Evolutionary conservation across 2,329 filamentous ascomycete species (phyloP).

Genomic region (Botryotinia narcissicola): DNA sequence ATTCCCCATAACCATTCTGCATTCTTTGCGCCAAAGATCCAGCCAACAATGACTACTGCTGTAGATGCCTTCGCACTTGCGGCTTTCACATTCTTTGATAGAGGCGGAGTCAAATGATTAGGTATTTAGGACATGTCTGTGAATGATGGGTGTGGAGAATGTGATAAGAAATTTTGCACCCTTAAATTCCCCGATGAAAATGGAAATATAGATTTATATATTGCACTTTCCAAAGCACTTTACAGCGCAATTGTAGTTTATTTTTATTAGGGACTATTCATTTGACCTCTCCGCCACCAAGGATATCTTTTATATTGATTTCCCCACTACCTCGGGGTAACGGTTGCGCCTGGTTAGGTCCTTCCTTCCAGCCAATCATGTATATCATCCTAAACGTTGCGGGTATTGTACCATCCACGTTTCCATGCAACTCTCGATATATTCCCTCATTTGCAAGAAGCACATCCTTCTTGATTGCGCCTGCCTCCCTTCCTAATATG

Average conservation of each 20-base stretch:
- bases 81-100: slow-evolving; percentile 46
- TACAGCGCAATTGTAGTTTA: neutral
- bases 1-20: slow-evolving; percentile 56
- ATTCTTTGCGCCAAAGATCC: slow-evolving; percentile 56
- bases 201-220: neutral
- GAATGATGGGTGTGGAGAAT: neutral
- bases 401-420: slow-evolving; percentile 72
- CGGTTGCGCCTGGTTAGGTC: slow-evolving; percentile 73
- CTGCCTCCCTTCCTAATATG: slow-evolving; percentile 78
- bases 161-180: neutral
- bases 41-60: slow-evolving; percentile 54
- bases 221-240: neutral
- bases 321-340: slow-evolving; percentile 80
- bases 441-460: slow-evolving; percentile 85
- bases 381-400: slow-evolving; percentile 95
- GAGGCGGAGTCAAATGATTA: neutral
- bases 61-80: slow-evolving; percentile 51
- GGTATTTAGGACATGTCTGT: neutral
- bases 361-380: slow-evolving; percentile 98
- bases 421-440: slow-evolving; percentile 83
- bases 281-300: slow-evolving; percentile 42
- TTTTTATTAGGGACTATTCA: slow-evolving; percentile 19
- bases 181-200: neutral
- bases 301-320: slow-evolving; percentile 82
- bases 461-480: slow-evolving; percentile 75